A percentile compares a stretch with the other conserved stretches of the same genome.
phyloP scores from a whole-genome alignment of 164 flowering plant species.

The Nymphaea colorata region DNA sequence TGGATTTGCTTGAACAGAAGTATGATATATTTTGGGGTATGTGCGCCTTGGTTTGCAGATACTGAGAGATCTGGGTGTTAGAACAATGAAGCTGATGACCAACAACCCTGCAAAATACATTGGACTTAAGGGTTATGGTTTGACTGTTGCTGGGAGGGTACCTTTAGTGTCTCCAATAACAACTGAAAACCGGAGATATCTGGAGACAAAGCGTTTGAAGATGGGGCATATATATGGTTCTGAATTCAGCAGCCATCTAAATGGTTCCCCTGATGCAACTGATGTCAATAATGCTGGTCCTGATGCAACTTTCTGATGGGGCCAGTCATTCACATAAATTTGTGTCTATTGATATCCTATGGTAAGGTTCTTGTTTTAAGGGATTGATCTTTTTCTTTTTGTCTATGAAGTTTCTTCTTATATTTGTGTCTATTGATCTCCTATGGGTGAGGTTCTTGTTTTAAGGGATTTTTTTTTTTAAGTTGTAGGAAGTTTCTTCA shows the following conservation, averaged over 20 bases:
- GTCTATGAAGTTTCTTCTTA: too few relatives aligned
- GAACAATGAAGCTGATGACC: constrained; percentile 90
- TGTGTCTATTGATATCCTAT: too few relatives aligned
- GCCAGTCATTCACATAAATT: neutral
- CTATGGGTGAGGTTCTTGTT: too few relatives aligned
- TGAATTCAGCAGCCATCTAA: constrained; percentile 12
- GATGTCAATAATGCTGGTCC: neutral
- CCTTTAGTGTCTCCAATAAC: constrained; percentile 74
- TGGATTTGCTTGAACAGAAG: neutral
- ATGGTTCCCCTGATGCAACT: neutral
- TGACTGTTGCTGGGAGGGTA: constrained; percentile 62
- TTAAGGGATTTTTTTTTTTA: too few relatives aligned
- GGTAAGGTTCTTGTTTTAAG: too few relatives aligned
- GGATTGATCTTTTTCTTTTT: too few relatives aligned
- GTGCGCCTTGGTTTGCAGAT: constrained; percentile 40
- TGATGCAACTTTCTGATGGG: neutral
- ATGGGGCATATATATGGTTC: constrained; percentile 85
- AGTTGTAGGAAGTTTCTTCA: too few relatives aligned
- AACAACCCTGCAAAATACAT: constrained; percentile 85
- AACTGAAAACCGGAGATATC: constrained; percentile 66
- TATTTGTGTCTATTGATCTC: too few relatives aligned
- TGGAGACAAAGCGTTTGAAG: constrained; percentile 82
- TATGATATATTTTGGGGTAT: neutral
- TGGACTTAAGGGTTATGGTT: constrained; percentile 90
- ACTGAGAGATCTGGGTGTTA: constrained; percentile 74